Evolutionary conservation across 257 asterid species (phyloP).

Genomic region (Scutellaria baicalensis): DNA sequence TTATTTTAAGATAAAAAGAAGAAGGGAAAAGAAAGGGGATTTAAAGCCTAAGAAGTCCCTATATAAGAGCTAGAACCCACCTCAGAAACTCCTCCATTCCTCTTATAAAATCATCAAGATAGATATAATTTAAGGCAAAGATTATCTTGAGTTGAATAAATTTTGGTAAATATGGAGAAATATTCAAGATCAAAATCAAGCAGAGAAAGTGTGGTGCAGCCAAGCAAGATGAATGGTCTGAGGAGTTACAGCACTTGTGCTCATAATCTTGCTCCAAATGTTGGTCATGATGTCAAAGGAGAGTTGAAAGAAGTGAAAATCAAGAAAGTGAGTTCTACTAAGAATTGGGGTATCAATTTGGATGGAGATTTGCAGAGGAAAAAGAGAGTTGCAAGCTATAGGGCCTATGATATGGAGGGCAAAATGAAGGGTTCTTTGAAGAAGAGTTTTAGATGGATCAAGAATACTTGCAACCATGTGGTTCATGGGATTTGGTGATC

Average conservation of each 20-base stretch:
- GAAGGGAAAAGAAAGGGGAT: too few relatives aligned
- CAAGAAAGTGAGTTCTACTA: slow-evolving; percentile 39
- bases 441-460: slow-evolving; percentile 76
- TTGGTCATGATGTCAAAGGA: not conserved
- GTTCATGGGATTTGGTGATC: slow-evolving; percentile 63
- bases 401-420: slow-evolving; percentile 56
- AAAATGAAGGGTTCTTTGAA: slow-evolving; percentile 69
- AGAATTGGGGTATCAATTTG: slow-evolving; percentile 37
- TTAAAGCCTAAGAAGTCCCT: not conserved
- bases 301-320: slow-evolving; percentile 23
- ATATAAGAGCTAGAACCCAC: not conserved
- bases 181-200: slow-evolving; percentile 43
- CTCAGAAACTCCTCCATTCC: not conserved
- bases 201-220: slow-evolving; percentile 26
- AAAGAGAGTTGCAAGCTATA: slow-evolving; percentile 64
- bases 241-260: slow-evolving; percentile 59
- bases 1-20: too few relatives aligned
- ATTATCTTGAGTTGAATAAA: not conserved
- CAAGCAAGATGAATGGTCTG: slow-evolving; percentile 45
- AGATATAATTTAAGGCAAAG: not conserved
- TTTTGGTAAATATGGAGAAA: slow-evolving; percentile 24
- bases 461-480: slow-evolving; percentile 46
- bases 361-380: slow-evolving; percentile 76
- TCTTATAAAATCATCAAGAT: not conserved
- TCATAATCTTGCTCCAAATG: slow-evolving; percentile 1